Evolutionary conservation across 139 green algal species (phyloP), one percentile per base, ranked within the genome.

Genomic region (Zygnema cylindricum): DNA sequence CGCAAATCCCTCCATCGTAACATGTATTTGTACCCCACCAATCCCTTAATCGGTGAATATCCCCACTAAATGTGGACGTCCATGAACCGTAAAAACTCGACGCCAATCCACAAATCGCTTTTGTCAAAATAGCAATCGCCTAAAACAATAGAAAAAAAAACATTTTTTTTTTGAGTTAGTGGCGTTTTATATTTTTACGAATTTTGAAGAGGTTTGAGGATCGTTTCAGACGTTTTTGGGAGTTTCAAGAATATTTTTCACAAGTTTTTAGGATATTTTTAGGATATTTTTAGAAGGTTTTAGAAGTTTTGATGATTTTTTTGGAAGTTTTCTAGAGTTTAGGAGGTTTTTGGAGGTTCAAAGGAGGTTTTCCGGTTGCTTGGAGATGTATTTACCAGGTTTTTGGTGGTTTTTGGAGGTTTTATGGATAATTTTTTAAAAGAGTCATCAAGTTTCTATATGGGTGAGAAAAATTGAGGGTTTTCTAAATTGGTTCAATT

Each of bases 21-120:
- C 57, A 73, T 35, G 30, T 73, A 30, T 73, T 73, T 25, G 57
- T 73, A 30, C 30, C 30, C 57, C 57, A 73, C 57, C 57, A 73
- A 30, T 73, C 57, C 57, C 57, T 73, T 30, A 73, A 73, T 30
- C 57, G 25, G 30, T 73, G 57, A 35, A 73, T 73, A 73, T 73
- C 57, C 30, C 57, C 57, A 30, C 57, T 73, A 30, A 73, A 73
- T 30, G 57, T 73, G 57, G 57, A 73, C 30, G 57, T 73, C 57
- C 57, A 73, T 35, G 57, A 73, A 73, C 57, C 57, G 57, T 73
- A 73, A 30, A 73, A 73, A 25, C 25, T 30, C 30, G 25, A 35
- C 30, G 57, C 25, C 57, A 73, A 73, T 25, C 57, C 57, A 30
- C 57, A 73, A 73, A 73, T 73, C 57, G 57, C 57, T 30, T 73